Conservation (phyloP, 257 asterid genomes). For the Ophiorrhiza pumila region DNA sequence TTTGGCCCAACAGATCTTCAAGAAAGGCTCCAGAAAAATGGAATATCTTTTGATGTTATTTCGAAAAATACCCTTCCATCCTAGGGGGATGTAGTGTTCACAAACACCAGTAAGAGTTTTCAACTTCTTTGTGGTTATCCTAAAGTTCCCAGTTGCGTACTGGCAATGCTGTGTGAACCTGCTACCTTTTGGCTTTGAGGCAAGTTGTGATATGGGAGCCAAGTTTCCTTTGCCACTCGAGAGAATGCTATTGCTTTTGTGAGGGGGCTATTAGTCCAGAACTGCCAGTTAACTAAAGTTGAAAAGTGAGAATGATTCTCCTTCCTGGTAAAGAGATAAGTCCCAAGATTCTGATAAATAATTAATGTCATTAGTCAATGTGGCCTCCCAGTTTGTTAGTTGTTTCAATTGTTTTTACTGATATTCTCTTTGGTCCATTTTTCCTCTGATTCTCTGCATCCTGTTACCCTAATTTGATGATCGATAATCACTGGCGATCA, state of each 20-base stretch:
- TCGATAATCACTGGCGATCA: neutral
- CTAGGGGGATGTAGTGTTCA: neutral
- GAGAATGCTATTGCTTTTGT: slow-evolving; percentile 32
- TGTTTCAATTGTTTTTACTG: neutral
- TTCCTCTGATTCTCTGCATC: too few species aligned
- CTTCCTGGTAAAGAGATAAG: neutral
- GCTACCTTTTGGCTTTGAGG: slow-evolving; percentile 31
- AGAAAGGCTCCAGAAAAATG: slow-evolving; percentile 65
- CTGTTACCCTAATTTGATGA: too few species aligned
- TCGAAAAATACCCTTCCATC: slow-evolving; percentile 42
- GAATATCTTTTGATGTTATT: slow-evolving; percentile 72
- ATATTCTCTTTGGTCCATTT: too few species aligned
- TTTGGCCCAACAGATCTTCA: slow-evolving; percentile 78
- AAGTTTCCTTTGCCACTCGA: slow-evolving; percentile 36
- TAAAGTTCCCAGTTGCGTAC: too few species aligned
- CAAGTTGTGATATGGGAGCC: slow-evolving; percentile 28
- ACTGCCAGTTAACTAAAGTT: neutral
- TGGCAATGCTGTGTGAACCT: too few species aligned
- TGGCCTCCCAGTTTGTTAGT: neutral
- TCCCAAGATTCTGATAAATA: neutral
- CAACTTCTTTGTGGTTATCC: too few species aligned
- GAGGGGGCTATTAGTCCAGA: neutral
- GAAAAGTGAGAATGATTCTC: neutral
- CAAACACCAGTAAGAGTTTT: neutral
- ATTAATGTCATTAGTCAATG: neutral